Evolutionary conservation across 1,139 yeast genomes (phyloP).

Genomic region (Candida sp.): DNA sequence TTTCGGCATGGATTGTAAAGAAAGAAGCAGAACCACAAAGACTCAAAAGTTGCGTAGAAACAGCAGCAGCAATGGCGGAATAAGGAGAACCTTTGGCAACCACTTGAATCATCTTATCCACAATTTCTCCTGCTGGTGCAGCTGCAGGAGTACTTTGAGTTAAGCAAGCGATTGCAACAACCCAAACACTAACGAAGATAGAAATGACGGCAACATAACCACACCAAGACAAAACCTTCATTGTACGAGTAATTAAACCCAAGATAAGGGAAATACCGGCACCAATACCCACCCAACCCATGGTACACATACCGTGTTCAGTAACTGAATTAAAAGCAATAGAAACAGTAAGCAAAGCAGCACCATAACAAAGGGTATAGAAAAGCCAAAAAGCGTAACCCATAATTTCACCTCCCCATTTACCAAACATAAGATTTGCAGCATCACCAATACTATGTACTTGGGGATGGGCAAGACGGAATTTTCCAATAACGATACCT

Average conservation of each 20-base stretch:
- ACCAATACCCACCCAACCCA: slow-evolving; percentile 7
- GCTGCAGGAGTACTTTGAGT: slow-evolving; percentile 9
- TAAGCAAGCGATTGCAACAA: slow-evolving; percentile 10
- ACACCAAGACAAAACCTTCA: slow-evolving; percentile 10
- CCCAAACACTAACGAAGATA: slow-evolving; percentile 9
- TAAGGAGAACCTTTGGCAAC: slow-evolving; percentile 6
- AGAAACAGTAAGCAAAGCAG: slow-evolving; percentile 7
- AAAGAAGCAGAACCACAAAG: slow-evolving; percentile 10
- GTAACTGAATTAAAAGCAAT: slow-evolving; percentile 8
- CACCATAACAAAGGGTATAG: slow-evolving; percentile 7
- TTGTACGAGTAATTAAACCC: slow-evolving; percentile 8
- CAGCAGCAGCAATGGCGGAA: slow-evolving; percentile 8
- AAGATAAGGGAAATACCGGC: slow-evolving; percentile 7
- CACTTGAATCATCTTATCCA: slow-evolving; percentile 7
- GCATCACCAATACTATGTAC: slow-evolving; percentile 10
- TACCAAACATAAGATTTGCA: slow-evolving; percentile 7
- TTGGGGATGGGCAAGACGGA: slow-evolving; percentile 9
- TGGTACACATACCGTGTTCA: slow-evolving; percentile 8
- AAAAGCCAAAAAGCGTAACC: slow-evolving; percentile 9
- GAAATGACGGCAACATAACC: slow-evolving; percentile 9
- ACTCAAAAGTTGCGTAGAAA: slow-evolving; percentile 9
- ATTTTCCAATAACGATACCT: slow-evolving; percentile 9
- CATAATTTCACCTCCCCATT: slow-evolving; percentile 5
- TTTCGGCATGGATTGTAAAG: slow-evolving; percentile 11
- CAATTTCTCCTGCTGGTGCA: slow-evolving; percentile 6